Conservation (phyloP, 345 rosid genomes). For the Noccaea bulbosa region DNA sequence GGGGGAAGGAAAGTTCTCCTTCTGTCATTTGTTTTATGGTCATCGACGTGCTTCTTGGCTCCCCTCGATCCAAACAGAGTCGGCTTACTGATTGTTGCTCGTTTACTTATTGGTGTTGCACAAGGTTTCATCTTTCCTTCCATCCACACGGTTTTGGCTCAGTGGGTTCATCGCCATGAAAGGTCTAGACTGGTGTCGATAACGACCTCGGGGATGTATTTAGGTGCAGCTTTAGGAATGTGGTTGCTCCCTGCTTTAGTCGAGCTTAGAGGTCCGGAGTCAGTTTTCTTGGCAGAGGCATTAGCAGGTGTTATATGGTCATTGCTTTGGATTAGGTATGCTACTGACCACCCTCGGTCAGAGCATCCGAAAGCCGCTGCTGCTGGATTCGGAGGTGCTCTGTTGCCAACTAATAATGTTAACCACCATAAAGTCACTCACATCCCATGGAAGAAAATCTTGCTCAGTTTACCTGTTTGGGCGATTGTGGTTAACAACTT, state of each 20-base stretch:
- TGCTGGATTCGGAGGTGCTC: slow-evolving; percentile 74
- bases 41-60: slow-evolving; percentile 81
- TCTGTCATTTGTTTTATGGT: slow-evolving; percentile 86
- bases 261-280: slow-evolving; percentile 81
- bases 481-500: slow-evolving; percentile 93
- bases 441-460: slow-evolving; percentile 90
- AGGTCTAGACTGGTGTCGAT: slow-evolving; percentile 95
- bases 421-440: slow-evolving; percentile 65
- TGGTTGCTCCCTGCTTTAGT: slow-evolving; percentile 88
- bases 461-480: slow-evolving; percentile 78
- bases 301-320: slow-evolving; percentile 85
- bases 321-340: slow-evolving; percentile 78
- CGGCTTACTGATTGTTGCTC: slow-evolving; percentile 64
- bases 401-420: slow-evolving; percentile 68
- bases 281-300: slow-evolving; percentile 90
- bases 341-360: slow-evolving; percentile 87
- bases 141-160: slow-evolving; percentile 93
- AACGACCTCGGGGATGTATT: slow-evolving; percentile 95
- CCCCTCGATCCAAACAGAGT: slow-evolving; percentile 84
- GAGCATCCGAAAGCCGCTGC: slow-evolving; percentile 93
- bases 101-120: slow-evolving; percentile 96
- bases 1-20: slow-evolving; percentile 93
- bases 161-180: slow-evolving; percentile 98
- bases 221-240: slow-evolving; percentile 98
- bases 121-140: slow-evolving; percentile 98